phyloP scores from a whole-genome alignment of 345 rosid genomes.

The Excoecaria agallocha region DNA sequence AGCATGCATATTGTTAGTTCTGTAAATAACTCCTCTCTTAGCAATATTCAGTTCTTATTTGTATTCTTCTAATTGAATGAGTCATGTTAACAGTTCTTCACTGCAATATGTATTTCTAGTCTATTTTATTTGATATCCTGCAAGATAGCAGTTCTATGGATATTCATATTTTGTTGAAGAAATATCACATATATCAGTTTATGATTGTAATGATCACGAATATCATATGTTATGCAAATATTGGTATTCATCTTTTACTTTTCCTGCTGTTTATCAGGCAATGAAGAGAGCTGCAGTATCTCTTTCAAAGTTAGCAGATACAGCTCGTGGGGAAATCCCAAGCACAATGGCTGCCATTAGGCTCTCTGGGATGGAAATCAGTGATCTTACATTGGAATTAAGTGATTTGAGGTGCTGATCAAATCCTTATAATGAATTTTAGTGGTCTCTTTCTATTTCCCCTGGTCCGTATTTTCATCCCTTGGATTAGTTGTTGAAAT shows the following conservation, averaged over 20 bases:
- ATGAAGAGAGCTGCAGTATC: slow-evolving; percentile 86
- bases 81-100: background rate
- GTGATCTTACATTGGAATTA: slow-evolving; percentile 90
- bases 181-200: background rate
- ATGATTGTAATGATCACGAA: background rate
- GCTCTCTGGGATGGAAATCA: slow-evolving; percentile 97
- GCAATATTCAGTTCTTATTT: background rate
- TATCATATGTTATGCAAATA: background rate
- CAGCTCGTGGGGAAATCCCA: slow-evolving; percentile 91
- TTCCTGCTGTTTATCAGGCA: slow-evolving; percentile 44
- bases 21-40: background rate
- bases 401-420: slow-evolving; percentile 74
- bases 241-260: background rate
- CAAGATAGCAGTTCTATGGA: background rate
- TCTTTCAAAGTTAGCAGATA: slow-evolving; percentile 81
- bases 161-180: background rate
- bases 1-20: background rate
- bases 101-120: background rate
- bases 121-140: no score
- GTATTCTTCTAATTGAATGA: background rate
- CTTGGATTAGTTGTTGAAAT: background rate
- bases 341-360: slow-evolving; percentile 90
- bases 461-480: background rate
- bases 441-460: background rate
- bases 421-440: background rate